A percentile compares a stretch with the other conserved stretches of the same genome.
These are phyloP conservation scores for Plantago rigida DNA, from an alignment of 305 asterid species.

Conservation along the genomic window DNA sequence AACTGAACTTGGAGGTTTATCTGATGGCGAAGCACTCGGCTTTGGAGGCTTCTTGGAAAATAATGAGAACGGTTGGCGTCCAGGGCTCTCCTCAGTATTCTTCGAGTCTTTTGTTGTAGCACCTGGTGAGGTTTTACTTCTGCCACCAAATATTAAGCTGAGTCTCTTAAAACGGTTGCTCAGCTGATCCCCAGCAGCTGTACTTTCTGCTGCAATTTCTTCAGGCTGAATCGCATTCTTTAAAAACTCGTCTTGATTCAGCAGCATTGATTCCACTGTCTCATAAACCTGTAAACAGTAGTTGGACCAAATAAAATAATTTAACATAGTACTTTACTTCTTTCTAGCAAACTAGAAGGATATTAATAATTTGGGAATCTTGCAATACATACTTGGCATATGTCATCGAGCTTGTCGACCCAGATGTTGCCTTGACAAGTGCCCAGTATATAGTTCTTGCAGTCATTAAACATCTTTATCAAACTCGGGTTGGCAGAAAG, in stretches of 20 bases:
- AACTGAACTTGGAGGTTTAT: slow-evolving; percentile 38
- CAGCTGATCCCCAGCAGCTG: slow-evolving; percentile 51
- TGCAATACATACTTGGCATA: slow-evolving; percentile 56
- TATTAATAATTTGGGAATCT: neutral
- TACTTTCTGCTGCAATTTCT: slow-evolving; percentile 30
- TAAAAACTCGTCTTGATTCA: slow-evolving; percentile 53
- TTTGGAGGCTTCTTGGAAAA: slow-evolving; percentile 79
- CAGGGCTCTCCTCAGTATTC: slow-evolving; percentile 41
- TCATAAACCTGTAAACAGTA: slow-evolving; percentile 56
- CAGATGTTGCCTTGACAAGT: slow-evolving; percentile 57
- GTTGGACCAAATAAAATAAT: neutral
- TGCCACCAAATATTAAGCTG: slow-evolving; percentile 62
- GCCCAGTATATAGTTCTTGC: slow-evolving; percentile 59
- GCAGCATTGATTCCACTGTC: slow-evolving; percentile 70
- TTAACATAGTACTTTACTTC: neutral
- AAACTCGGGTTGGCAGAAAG: slow-evolving; percentile 54
- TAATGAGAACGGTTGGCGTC: slow-evolving; percentile 53
- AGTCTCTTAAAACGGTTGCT: slow-evolving; percentile 68
- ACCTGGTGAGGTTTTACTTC: slow-evolving; percentile 37
- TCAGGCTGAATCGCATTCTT: slow-evolving; percentile 47
- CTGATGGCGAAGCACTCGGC: slow-evolving; percentile 48
- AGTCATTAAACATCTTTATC: slow-evolving; percentile 53
- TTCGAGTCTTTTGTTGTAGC: slow-evolving; percentile 34
- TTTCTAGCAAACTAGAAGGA: too few relatives aligned
- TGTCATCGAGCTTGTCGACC: slow-evolving; percentile 76